phyloP scores from a whole-genome alignment of 306 rosid species.

The Dicorynia guianensis region DNA sequence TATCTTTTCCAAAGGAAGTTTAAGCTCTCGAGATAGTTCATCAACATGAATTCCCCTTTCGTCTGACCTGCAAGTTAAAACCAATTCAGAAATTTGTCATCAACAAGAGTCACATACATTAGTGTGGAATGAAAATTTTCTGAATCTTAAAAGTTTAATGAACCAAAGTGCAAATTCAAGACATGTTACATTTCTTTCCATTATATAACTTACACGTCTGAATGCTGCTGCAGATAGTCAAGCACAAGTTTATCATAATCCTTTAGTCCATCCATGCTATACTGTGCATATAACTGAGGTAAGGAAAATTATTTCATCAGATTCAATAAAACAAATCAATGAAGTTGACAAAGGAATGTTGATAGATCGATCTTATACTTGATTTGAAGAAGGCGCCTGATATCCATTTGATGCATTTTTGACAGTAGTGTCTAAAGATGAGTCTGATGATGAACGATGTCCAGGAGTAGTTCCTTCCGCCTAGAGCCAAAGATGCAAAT shows the following conservation, averaged over 20 bases:
- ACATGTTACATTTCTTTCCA: not conserved
- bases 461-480: constrained; percentile 55
- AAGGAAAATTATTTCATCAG: constrained; percentile 28
- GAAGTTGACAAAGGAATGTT: constrained; percentile 5
- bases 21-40: constrained; percentile 76
- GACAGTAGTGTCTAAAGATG: constrained; percentile 58
- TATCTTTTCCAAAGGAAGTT: constrained; percentile 79
- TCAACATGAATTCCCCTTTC: constrained; percentile 78
- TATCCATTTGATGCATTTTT: constrained; percentile 51
- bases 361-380: constrained; percentile 52
- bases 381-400: constrained; percentile 58
- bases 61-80: constrained; percentile 60
- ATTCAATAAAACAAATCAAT: constrained; percentile 22
- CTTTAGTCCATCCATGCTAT: constrained; percentile 68
- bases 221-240: constrained; percentile 81
- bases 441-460: constrained; percentile 46
- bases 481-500: constrained; percentile 35
- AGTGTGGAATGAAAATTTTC: not conserved
- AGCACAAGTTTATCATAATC: constrained; percentile 71
- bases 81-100: constrained; percentile 3
- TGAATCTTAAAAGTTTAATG: constrained; percentile 4
- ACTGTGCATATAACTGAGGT: constrained; percentile 64
- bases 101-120: not conserved
- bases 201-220: constrained; percentile 67
- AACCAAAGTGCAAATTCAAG: constrained; percentile 14